phyloP scores from a whole-genome alignment of 139 green algal species.

The Asterochloris sp. region DNA sequence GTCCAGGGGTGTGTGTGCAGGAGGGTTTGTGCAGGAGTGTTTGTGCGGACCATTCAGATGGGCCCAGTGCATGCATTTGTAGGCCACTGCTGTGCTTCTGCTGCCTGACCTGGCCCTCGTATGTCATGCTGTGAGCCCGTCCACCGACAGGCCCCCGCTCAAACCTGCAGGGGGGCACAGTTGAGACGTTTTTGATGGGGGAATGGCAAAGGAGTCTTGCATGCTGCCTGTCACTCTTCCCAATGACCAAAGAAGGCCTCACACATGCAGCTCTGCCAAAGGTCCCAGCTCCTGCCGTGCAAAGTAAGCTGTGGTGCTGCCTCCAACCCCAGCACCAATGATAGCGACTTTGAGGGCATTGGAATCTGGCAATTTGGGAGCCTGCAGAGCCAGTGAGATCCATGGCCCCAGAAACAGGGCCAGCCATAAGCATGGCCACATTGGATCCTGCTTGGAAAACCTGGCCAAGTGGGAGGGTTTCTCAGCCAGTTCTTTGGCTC shows the following conservation, averaged over 20 bases:
- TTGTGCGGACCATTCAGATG: neutral
- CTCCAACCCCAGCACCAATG: slow-evolving; percentile 51
- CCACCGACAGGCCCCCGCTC: slow-evolving; percentile 6
- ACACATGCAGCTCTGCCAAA: slow-evolving; percentile 26
- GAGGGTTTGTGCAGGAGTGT: neutral
- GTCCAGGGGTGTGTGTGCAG: neutral
- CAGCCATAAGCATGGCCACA: too few relatives aligned
- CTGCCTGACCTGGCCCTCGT: slow-evolving; percentile 9
- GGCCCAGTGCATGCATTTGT: neutral
- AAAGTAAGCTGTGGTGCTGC: slow-evolving; percentile 31
- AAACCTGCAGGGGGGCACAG: slow-evolving; percentile 10
- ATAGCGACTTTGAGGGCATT: neutral
- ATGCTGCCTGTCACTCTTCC: too few relatives aligned
- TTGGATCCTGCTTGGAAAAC: too few relatives aligned
- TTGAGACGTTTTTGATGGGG: neutral
- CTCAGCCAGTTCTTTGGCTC: too few relatives aligned
- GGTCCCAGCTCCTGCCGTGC: slow-evolving; percentile 17
- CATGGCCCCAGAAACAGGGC: too few relatives aligned
- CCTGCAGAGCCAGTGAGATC: too few relatives aligned
- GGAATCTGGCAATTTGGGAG: too few relatives aligned
- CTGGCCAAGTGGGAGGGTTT: too few relatives aligned
- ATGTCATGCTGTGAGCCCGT: slow-evolving; percentile 6
- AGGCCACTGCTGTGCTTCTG: neutral
- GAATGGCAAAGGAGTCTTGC: neutral
- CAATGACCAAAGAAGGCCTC: neutral